Evolutionary conservation across 495 filamentous ascomycete genomes (phyloP).

Genomic region (Cercophora samala): DNA sequence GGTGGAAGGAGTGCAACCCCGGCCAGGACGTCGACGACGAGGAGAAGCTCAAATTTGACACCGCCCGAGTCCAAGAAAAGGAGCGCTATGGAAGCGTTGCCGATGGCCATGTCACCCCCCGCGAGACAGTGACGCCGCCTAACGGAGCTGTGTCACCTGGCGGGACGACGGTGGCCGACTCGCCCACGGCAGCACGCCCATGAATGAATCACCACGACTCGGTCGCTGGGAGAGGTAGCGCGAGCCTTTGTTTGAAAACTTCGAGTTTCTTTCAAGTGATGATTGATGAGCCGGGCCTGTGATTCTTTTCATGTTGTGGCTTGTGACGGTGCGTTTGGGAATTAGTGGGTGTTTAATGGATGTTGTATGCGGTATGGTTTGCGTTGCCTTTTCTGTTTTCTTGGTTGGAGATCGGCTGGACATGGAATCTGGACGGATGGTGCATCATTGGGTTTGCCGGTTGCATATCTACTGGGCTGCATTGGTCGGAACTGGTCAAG

Average conservation of each 20-base stretch:
- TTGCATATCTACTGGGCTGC: neutral
- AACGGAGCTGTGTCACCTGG: neutral
- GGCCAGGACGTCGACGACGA: conserved; percentile 33
- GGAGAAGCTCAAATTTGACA: conserved; percentile 1
- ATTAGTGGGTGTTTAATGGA: neutral
- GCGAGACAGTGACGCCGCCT: neutral
- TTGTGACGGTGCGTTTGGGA: neutral
- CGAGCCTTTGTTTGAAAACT: neutral
- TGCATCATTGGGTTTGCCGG: neutral
- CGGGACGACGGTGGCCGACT: neutral
- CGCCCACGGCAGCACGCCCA: neutral
- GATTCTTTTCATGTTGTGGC: neutral
- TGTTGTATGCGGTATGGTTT: neutral
- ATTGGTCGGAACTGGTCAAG: neutral
- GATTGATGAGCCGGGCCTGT: neutral
- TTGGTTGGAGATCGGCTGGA: neutral
- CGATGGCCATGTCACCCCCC: conserved; percentile 3
- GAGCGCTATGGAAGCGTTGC: neutral
- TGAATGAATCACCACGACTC: neutral
- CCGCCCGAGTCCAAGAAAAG: neutral
- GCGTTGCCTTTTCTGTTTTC: neutral
- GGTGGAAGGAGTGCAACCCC: conserved; percentile 71
- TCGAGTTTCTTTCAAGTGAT: neutral
- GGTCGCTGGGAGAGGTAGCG: neutral
- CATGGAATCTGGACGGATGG: neutral